Evolutionary conservation across 2,329 filamentous ascomycete species (phyloP), one percentile per base, ranked within the genome.

Genomic region (Penicillium sumatraense): DNA sequence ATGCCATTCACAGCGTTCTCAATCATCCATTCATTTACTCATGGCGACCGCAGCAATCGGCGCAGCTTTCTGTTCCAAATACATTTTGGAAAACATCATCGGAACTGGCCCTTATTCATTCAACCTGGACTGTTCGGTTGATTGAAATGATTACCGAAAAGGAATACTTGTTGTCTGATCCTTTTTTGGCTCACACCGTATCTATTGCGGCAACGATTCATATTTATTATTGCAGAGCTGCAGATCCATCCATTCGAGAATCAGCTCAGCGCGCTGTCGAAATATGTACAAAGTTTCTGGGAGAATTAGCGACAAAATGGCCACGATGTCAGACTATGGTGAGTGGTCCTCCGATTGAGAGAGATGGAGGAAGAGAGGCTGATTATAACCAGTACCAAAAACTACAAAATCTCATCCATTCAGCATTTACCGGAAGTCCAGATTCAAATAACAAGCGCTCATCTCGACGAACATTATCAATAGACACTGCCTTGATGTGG

Each of bases 141-240:
- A 81, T 83, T 31, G 79, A 81, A 36, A 81, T 83, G 80, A 74
- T 80, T 3, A 68, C 76, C 2, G 79, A 81, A 53, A 81, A 81
- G 65, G 72, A 77, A 38, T 70, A 81, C 3, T 73, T 72, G 1
- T 68, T 83, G 8, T 75, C 75, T 1, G 81, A 83, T 57, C 80
- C 81, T 0, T 83, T 81, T 58, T 78, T 83, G 20, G 80, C 77
- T 0, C 80, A 83, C 44, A 72, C 74, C 0, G 78, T 79, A 0
- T 80, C 80, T 3, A 80, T 83, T 26, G 80, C 81, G 0, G 80
- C 79, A 0, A 83, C 80, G 0, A 78, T 83, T 5, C 81, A 82
- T 36, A 70, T 83, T 1, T 83, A 82, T 54, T 82, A 80, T 56
- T 82, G 80, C 62, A 80, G 80, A 16, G 79, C 80, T 0, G 79